A percentile compares a stretch with the other conserved stretches of the same genome.
Conservation (phyloP, 108 stramenopile species). For the Discostella stelligeroides region DNA sequence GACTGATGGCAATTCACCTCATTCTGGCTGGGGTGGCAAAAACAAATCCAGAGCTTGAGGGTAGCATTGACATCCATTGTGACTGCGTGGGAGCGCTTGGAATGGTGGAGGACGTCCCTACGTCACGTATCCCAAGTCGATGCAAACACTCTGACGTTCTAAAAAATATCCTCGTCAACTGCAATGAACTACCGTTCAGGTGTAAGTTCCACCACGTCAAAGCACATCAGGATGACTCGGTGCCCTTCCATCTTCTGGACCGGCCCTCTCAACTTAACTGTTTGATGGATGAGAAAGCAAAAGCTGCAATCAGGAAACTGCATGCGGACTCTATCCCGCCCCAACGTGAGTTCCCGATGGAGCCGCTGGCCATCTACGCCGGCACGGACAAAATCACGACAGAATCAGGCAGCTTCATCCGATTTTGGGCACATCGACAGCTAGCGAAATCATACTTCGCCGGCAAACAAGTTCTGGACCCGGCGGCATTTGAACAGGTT, state of each 20-base stretch:
- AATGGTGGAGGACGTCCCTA: conserved; percentile 1
- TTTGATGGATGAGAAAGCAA: conserved; percentile 5
- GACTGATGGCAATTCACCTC: conserved; percentile 25
- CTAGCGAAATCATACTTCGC: background rate
- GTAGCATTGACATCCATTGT: background rate
- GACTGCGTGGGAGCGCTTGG: too few relatives aligned
- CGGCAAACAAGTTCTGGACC: background rate
- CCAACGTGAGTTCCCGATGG: conserved; percentile 14
- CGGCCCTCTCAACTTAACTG: conserved; percentile 16
- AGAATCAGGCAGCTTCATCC: conserved; percentile 14
- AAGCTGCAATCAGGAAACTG: background rate
- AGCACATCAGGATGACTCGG: conserved; percentile 14
- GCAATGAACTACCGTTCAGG: too few relatives aligned
- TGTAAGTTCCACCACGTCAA: conserved; percentile 16
- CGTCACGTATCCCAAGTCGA: conserved; percentile 5
- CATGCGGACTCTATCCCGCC: background rate
- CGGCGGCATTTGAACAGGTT: background rate
- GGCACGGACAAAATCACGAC: conserved; percentile 17
- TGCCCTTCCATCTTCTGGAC: background rate
- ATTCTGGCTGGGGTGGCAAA: conserved; percentile 14
- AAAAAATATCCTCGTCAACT: too few relatives aligned
- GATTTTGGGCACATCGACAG: conserved; percentile 1
- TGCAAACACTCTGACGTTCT: too few relatives aligned
- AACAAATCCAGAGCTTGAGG: background rate
- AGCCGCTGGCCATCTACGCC: conserved; percentile 11